Evolutionary conservation across 2,329 filamentous ascomycete species (phyloP).

Genomic region (Talaromyces sp.): DNA sequence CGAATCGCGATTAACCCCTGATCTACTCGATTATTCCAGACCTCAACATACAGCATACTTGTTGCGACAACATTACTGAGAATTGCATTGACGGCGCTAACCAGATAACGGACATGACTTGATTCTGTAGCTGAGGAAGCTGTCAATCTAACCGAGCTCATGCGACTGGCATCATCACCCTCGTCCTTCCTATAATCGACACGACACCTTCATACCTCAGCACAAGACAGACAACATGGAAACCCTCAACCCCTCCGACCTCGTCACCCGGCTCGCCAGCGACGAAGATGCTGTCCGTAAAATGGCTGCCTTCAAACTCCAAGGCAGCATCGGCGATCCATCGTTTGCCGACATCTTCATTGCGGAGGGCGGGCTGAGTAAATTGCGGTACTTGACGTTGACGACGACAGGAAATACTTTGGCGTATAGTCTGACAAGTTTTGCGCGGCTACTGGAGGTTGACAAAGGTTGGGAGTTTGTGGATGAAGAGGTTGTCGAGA

Average conservation of each 20-base stretch:
- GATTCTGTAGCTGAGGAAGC: not conserved
- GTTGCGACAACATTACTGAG: not conserved
- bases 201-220: not conserved
- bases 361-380: conserved; percentile 75
- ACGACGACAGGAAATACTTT: conserved; percentile 86
- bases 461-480: conserved; percentile 92
- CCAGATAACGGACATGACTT: not conserved
- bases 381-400: conserved; percentile 79
- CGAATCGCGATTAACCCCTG: not conserved
- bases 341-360: conserved; percentile 97
- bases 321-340: conserved; percentile 90
- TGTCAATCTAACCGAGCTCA: not conserved
- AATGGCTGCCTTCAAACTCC: conserved; percentile 98
- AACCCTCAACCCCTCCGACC: conserved; percentile 54
- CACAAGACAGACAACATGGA: conserved; percentile 43
- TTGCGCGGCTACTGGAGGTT: conserved; percentile 83
- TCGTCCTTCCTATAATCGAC: not conserved
- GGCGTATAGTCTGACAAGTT: conserved; percentile 87
- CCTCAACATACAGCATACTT: too few species aligned
- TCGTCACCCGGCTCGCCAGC: conserved; percentile 58
- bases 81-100: too few species aligned
- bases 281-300: conserved; percentile 88
- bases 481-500: conserved; percentile 53
- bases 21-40: not conserved
- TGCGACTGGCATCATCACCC: not conserved